A percentile compares a stretch with the other conserved stretches of the same genome.
Conservation (phyloP, 164 flowering plant species). For the Tetrastigma voinierianum region DNA sequence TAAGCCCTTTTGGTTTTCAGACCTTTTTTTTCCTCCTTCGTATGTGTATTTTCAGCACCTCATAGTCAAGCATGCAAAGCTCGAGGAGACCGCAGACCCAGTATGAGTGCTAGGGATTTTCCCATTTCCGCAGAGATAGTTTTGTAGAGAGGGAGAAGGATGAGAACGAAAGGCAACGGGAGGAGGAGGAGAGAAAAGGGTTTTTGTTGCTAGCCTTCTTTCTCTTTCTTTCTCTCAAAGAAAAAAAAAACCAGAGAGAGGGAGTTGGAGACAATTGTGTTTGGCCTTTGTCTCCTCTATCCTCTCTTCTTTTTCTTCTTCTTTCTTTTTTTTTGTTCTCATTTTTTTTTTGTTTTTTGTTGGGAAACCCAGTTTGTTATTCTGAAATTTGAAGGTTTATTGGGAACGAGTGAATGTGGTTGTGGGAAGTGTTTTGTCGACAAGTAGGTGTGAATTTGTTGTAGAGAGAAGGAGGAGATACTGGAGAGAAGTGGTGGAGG, state of each 20-base stretch:
- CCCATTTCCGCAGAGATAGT: conserved; percentile 17
- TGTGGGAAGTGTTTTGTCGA: neutral
- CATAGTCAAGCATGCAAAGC: conserved; percentile 47
- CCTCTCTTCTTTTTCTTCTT: too few relatives aligned
- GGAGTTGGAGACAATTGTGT: conserved; percentile 61
- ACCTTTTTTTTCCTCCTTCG: conserved; percentile 3
- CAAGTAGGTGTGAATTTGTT: conserved; percentile 4
- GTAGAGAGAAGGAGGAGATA: conserved; percentile 6
- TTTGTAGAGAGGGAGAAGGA: conserved; percentile 31
- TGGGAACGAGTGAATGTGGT: neutral
- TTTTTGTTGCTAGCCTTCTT: conserved; percentile 52
- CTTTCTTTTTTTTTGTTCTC: conserved; percentile 6
- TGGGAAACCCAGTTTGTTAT: neutral
- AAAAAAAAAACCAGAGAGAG: conserved; percentile 43
- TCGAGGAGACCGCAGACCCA: conserved; percentile 17
- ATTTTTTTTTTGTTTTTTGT: conserved; percentile 5
- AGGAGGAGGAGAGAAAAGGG: conserved; percentile 25
- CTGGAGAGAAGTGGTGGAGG: neutral
- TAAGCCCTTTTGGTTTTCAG: conserved; percentile 18
- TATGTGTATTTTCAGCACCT: conserved; percentile 4
- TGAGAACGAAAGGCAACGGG: conserved; percentile 63
- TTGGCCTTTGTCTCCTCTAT: conserved; percentile 62
- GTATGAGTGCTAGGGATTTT: conserved; percentile 30
- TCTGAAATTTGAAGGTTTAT: neutral
- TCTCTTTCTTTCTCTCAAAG: conserved; percentile 63